Percentiles rank a stretch among this genome's conserved stretches.
Evolutionary conservation across 2,329 filamentous ascomycete species (phyloP).

Genomic region (Aspergillus tanneri): DNA sequence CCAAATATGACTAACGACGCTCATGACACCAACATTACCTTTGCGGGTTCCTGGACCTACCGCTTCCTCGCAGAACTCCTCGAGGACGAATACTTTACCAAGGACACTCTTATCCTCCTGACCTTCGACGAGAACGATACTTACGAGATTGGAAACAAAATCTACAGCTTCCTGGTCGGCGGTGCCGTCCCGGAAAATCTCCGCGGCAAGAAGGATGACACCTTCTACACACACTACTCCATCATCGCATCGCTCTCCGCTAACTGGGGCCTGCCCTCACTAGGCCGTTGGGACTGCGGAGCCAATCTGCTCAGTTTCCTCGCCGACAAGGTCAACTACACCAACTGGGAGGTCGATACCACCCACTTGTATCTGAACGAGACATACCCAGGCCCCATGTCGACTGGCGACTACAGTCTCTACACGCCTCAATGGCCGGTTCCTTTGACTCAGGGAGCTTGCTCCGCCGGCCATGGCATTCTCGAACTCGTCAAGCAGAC

Average conservation of each 20-base stretch:
- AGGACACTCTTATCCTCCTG: conserved; percentile 73
- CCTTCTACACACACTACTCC: conserved; percentile 75
- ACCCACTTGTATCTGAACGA: conserved; percentile 52
- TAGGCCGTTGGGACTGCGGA: conserved; percentile 70
- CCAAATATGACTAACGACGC: conserved; percentile 64
- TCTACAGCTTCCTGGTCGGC: conserved; percentile 72
- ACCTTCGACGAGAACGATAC: conserved; percentile 82
- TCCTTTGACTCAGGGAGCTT: conserved; percentile 32
- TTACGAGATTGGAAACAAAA: conserved; percentile 65
- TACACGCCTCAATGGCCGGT: conserved; percentile 31
- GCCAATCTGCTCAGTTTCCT: conserved; percentile 67
- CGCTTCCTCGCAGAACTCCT: conserved; percentile 70
- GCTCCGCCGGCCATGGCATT: conserved; percentile 39
- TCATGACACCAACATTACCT: conserved; percentile 70
- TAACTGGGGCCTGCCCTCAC: conserved; percentile 68
- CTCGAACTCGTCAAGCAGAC: conserved; percentile 33
- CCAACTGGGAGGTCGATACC: conserved; percentile 41
- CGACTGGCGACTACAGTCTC: conserved; percentile 24
- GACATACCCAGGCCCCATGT: conserved; percentile 53
- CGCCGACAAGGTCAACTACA: conserved; percentile 60
- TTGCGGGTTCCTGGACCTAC: conserved; percentile 67
- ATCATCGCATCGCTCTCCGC: conserved; percentile 64
- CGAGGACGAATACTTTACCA: conserved; percentile 67
- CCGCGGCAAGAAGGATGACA: conserved; percentile 65
- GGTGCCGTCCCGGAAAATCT: conserved; percentile 65